Base-by-base conservation (phyloP, 2,329 filamentous ascomycete species). In the Cryphonectria naterciae region DNA sequence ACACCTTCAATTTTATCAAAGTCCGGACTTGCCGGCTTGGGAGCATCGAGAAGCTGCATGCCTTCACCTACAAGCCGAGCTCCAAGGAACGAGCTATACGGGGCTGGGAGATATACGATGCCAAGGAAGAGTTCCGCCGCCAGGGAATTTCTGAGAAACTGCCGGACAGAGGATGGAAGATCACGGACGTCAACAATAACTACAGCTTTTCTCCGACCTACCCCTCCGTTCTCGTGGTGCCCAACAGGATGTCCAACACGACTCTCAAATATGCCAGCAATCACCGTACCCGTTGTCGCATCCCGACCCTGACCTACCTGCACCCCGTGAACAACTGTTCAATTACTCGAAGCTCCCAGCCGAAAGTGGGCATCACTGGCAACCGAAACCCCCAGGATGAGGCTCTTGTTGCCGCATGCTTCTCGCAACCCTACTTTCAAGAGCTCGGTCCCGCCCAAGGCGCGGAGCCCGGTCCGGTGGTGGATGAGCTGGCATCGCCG, bases 271-370 rank as follows among this genome's bases (percentile, higher is more conserved):
- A 99, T 78, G 96, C 95, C 37, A 92, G 91, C 71, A 89, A 91
- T 73, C 98, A 97, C 81, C 92, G 96, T 67, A 98, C 96, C 0
- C 89, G 95, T 72, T 90, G 92, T 74, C 91, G 96, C 72, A 95
- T 99, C 80, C 96, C 96, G 1, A 92, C 91, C 4, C 84, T 99
- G 54, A 94, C 94, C 32, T 99, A 99, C 80, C 89, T 98, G n/a
- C 96, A 99, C 80, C 93, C 94, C 0, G 86, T 98, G 76, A 99
- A 98, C 79, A 97, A 97, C 79, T 98, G 96, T 80, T 96, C 95
- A 35, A 97, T 99, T 74, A 98, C 95, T 1, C 88, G 96, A 78
- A 97, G 94, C 78, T 97, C 95, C 4, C 96, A 99, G 79, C 96
- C 96, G 0, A 85, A 95, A 70, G 92, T 95, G 1, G 96, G 96